Conservation (phyloP, 805 yeast genomes). For the Metschnikowia lochheadii region DNA sequence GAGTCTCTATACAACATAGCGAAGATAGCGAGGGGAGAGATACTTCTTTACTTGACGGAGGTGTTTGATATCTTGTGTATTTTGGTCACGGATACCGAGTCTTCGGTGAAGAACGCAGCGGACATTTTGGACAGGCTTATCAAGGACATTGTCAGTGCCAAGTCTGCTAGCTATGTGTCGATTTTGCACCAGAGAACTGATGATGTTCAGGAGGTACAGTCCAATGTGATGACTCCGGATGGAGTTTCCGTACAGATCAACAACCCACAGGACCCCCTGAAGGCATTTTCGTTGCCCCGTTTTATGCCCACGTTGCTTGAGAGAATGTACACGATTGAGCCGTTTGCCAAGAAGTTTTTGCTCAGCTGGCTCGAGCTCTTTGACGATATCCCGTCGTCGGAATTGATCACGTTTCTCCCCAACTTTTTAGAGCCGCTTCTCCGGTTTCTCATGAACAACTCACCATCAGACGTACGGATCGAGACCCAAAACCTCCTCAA, state of each 20-base stretch:
- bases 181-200: constrained; percentile 50
- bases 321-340: constrained; percentile 87
- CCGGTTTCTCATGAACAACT: constrained; percentile 67
- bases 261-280: constrained; percentile 53
- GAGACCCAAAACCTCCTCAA: constrained; percentile 78
- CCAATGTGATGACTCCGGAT: constrained; percentile 48
- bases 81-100: constrained; percentile 85
- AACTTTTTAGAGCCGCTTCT: constrained; percentile 83
- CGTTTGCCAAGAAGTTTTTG: constrained; percentile 84
- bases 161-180: constrained; percentile 83
- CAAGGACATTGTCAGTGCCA: constrained; percentile 92
- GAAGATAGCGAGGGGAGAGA: constrained; percentile 94
- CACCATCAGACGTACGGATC: constrained; percentile 81
- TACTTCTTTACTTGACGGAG: constrained; percentile 86
- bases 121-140: constrained; percentile 85
- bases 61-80: constrained; percentile 89
- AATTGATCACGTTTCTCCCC: constrained; percentile 81
- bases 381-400: constrained; percentile 89
- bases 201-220: constrained; percentile 27
- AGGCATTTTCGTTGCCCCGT: constrained; percentile 77
- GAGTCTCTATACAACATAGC: constrained; percentile 94
- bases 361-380: constrained; percentile 93
- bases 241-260: constrained; percentile 60
- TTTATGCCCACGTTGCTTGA: constrained; percentile 91
- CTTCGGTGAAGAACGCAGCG: constrained; percentile 91